phyloP scores from a whole-genome alignment of 148 eudicot genomes.

The Mesembryanthemum crystallinum region DNA sequence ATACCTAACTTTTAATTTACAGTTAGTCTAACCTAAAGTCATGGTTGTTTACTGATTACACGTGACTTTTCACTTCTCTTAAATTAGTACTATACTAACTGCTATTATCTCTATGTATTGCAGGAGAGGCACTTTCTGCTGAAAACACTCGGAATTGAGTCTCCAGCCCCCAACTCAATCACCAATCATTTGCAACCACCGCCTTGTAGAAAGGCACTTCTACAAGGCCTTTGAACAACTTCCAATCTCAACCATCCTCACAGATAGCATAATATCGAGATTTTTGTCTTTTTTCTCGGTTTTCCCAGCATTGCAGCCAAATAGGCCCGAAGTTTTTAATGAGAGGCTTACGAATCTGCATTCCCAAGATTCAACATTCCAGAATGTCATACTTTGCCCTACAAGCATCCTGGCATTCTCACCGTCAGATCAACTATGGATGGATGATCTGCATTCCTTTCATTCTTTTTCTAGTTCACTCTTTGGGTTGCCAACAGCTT shows the following conservation, averaged over 20 bases:
- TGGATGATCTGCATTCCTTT: conserved; percentile 42
- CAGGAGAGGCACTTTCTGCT: conserved; percentile 91
- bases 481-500: conserved; percentile 29
- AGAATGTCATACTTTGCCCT: conserved; percentile 50
- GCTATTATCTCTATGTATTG: conserved; percentile 15
- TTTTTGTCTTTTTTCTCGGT: conserved; percentile 32
- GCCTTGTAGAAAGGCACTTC: conserved; percentile 87
- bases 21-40: too few species aligned
- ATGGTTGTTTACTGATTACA: not conserved
- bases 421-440: conserved; percentile 34
- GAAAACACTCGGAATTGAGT: conserved; percentile 79
- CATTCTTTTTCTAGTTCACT: conserved; percentile 25
- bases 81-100: not conserved
- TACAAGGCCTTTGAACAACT: conserved; percentile 63
- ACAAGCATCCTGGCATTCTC: conserved; percentile 29
- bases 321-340: conserved; percentile 56
- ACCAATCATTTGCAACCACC: conserved; percentile 59
- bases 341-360: conserved; percentile 61
- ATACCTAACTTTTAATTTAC: too few species aligned
- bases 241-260: conserved; percentile 26
- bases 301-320: conserved; percentile 56
- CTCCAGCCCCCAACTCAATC: conserved; percentile 43
- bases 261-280: conserved; percentile 27
- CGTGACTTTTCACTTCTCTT: not conserved
- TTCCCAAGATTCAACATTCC: conserved; percentile 23